These are phyloP conservation scores for Neoscytalidium dimidiatum DNA, from an alignment of 2,329 filamentous ascomycete species.

Conservation along the genomic window DNA sequence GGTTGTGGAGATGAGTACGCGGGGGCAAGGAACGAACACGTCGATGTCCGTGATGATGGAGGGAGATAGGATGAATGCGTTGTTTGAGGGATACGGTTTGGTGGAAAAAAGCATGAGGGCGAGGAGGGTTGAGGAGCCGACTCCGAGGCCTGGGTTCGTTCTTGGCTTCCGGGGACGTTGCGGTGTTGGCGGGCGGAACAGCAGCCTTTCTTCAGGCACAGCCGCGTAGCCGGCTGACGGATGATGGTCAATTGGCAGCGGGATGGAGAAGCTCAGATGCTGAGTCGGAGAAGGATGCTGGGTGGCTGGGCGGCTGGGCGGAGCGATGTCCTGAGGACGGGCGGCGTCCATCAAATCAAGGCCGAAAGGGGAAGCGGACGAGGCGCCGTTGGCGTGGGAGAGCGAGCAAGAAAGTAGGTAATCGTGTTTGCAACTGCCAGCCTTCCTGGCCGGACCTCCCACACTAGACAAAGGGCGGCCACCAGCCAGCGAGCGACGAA, in stretches of 20 bases:
- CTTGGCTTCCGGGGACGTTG: neutral
- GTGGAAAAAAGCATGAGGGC: neutral
- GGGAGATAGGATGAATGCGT: neutral
- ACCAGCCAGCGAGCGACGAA: no score
- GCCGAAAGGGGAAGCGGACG: neutral
- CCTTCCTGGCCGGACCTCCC: neutral
- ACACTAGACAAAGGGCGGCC: neutral
- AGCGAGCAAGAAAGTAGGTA: neutral
- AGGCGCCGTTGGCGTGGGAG: neutral
- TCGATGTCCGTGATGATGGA: neutral
- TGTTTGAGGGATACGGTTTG: neutral
- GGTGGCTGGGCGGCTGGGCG: neutral
- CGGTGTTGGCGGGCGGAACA: neutral
- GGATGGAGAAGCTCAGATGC: neutral
- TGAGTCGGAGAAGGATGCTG: neutral
- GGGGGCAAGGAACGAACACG: no score
- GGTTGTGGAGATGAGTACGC: neutral
- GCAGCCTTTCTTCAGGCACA: neutral
- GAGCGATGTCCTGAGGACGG: neutral
- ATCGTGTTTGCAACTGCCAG: neutral
- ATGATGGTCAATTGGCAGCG: no score
- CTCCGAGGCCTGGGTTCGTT: neutral
- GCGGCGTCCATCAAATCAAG: neutral
- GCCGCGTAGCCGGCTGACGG: neutral
- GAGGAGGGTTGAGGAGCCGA: neutral